Evolutionary conservation across 164 flowering plant species (phyloP), one percentile per base, ranked within the genome.

Genomic region (Kalanchoe fedtschenkoi): DNA sequence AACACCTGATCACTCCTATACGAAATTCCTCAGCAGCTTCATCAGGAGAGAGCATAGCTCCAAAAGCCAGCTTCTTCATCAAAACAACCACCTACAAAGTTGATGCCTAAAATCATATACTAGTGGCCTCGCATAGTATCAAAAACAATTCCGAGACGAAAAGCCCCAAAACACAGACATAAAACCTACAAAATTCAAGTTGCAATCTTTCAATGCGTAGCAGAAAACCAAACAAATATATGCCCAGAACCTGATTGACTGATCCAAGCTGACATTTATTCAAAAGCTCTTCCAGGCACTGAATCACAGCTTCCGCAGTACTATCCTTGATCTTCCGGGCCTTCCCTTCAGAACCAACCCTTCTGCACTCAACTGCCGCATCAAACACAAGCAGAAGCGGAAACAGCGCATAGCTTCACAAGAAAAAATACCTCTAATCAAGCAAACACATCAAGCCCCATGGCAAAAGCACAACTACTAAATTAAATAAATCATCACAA

Each of bases 11-110:
- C 39, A 87, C 78, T 68, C 91, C 92, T 78, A 77, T 90, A 38
- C 98, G 92, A 68, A 93, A 90, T 75, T 93, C 98, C 73, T 93
- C 98, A 32, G 97, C 63, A 39, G 95, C 89, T 71, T 85, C 92
- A 26, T 72, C 71, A 54, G 90, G 79, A 67, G 95, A 77, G 58
- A 93, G 83, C 80, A 85, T 33, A 41, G 95, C 97, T 55, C 91
- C 97, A 68, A 69, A 60, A 17, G 90, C 77, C 73, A 93, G 77
- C 66, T 85, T 93, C 67, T 90, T 93, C 79, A 88, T 60, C 65
- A 93, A 62, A 11, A 84, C 74, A 69, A 83, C 78, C 91, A 93
- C 77, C 98, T 93, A 41, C 16, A 58, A 58, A 37, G n/a, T n/a
- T n/a, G 22, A 35, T 28, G 15, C 35, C 17, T 6, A 21, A 30